Evolutionary conservation across 1,284 basidiomycete species (phyloP).

Genomic region (Ceratobasidium theobromae): DNA sequence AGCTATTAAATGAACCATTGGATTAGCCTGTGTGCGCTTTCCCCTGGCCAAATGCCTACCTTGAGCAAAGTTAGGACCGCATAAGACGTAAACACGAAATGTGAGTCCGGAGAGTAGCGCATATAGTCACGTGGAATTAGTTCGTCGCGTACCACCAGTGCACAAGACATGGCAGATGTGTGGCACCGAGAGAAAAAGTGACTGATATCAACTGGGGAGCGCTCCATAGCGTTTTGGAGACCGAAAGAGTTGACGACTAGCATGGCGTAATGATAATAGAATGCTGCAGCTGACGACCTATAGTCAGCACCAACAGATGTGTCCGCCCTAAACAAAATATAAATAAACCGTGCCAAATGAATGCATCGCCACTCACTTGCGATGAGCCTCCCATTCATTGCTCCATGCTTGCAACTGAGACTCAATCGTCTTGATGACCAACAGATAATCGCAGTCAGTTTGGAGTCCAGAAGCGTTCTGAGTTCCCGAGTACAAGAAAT

Average conservation of each 20-base stretch:
- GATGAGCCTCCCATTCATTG: conserved; percentile 55
- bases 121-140: conserved; percentile 75
- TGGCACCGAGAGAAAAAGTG: conserved; percentile 87
- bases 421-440: conserved; percentile 82
- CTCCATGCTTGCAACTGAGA: conserved; percentile 72
- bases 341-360: background rate
- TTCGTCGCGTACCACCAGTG: conserved; percentile 69
- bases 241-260: conserved; percentile 93
- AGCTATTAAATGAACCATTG: conserved; percentile 51
- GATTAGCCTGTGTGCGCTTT: conserved; percentile 32
- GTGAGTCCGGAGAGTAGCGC: conserved; percentile 86
- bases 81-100: conserved; percentile 89
- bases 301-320: background rate
- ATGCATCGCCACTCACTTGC: conserved; percentile 20
- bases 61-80: conserved; percentile 84
- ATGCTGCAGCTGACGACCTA: conserved; percentile 56
- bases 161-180: conserved; percentile 69
- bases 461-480: conserved; percentile 81
- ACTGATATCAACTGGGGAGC: conserved; percentile 68
- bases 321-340: conserved; percentile 7
- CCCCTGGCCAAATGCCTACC: conserved; percentile 51
- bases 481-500: conserved; percentile 85
- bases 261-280: conserved; percentile 83
- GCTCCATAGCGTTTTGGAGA: conserved; percentile 88
- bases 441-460: conserved; percentile 82